Base-by-base conservation (phyloP, 352 stramenopile species). In the Phytophthora palmivora region DNA sequence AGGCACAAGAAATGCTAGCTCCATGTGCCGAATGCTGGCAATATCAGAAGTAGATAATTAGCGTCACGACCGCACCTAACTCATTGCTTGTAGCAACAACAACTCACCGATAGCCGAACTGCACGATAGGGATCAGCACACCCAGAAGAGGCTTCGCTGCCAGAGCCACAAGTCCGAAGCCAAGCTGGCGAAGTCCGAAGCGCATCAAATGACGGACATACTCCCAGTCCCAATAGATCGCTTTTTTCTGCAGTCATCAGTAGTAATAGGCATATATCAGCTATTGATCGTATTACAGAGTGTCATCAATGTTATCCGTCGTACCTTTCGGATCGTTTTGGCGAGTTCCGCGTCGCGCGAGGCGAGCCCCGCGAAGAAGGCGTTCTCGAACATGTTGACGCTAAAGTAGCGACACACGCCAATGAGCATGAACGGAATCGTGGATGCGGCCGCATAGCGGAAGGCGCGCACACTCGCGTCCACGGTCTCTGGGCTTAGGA, bases 181-280 rank as follows among this genome's bases (percentile, higher is more conserved):
- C 65, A 6, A 74, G 63, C 21, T 92, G 83, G 0, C 75, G 76
- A 11, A 79, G 52, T 28, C 69, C 71, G 19, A 84, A 79, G n/a
- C 73, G 47, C 39, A 78, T 42, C 4, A 83, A 44, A 49, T 92
- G 83, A 26, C 59, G 63, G 11, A 84, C 64, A 55, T 92, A 90
- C 63, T 92, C 83, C 80, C 70, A 80, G 48, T 92, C 83, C 83
- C 80, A 92, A 52, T 84, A 88, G 47, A 89, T 79, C 4, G 79
- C 76, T 49, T 80, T 77, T 78, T 77, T 78, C 66, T 76, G 47
- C 52, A 66, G 11, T 11, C 16, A 33, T 18, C 18, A 2, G n/a
- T n/a, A 47, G 24, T 21, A 42, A 6, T 19, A 46, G 10, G 10
- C 53, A 58, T 7, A 0, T n/a, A 12, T 32, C 5, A 48, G 21